Conservation (phyloP, 2,329 filamentous ascomycete genomes). For the Ilyonectria destructans region DNA sequence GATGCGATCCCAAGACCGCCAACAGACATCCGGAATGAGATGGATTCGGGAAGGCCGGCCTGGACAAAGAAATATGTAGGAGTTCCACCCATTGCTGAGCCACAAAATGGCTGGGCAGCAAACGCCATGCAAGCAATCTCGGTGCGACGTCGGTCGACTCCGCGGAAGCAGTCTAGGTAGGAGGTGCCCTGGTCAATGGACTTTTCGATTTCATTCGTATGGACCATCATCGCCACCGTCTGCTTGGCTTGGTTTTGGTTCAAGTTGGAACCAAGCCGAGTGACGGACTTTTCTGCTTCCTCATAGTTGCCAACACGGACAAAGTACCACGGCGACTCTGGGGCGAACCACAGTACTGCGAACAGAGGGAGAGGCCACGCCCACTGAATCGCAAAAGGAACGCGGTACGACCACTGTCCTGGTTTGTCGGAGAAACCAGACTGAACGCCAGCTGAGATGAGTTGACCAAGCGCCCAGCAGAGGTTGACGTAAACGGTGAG, state of each 20-base stretch:
- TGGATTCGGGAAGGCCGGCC: slow-evolving; percentile 55
- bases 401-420: slow-evolving; percentile 55
- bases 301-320: slow-evolving; percentile 55
- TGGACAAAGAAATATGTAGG: slow-evolving; percentile 62
- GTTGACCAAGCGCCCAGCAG: slow-evolving; percentile 25
- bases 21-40: slow-evolving; percentile 58
- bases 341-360: slow-evolving; percentile 46
- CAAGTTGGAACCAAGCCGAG: slow-evolving; percentile 20
- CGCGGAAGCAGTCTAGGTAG: slow-evolving; percentile 63
- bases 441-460: slow-evolving; percentile 22
- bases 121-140: slow-evolving; percentile 58
- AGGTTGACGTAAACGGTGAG: slow-evolving; percentile 28
- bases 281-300: slow-evolving; percentile 33
- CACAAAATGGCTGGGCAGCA: slow-evolving; percentile 55
- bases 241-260: slow-evolving; percentile 34
- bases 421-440: slow-evolving; percentile 15
- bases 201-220: slow-evolving; percentile 52
- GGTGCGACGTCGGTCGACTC: slow-evolving; percentile 60
- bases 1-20: slow-evolving; percentile 36
- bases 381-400: slow-evolving; percentile 57
- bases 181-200: slow-evolving; percentile 34
- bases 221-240: slow-evolving; percentile 48
- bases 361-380: slow-evolving; percentile 50
- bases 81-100: slow-evolving; percentile 54
- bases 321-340: slow-evolving; percentile 57